Evolutionary conservation across 352 stramenopile species (phyloP), one percentile per base, ranked within the genome.

Genomic region (Pythium scleroteichum): DNA sequence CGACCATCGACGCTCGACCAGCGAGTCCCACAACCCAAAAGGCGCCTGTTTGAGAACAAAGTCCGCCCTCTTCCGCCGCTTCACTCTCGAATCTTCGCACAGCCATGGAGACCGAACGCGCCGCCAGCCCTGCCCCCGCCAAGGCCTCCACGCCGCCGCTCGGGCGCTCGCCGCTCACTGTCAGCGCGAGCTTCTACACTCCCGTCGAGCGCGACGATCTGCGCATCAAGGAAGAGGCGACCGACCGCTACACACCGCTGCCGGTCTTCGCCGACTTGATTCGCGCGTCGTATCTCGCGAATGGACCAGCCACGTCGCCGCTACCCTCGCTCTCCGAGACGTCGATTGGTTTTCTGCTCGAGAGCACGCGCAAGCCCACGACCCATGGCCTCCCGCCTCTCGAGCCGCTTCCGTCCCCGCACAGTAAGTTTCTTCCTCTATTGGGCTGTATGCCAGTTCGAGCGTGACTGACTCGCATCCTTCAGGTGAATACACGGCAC

Each of bases 311-410:
- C 40, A 23, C 39, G 19, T 54, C 57, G 41, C 58, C 50, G 2
- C 24, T 57, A 50, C 42, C 59, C 20, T 54, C 41, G 33, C 17
- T 61, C 17, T 19, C 59, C 44, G 86, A 87, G 64, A 83, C 73
- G 0, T 87, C 79, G 45, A 69, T 90, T 23, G 78, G 76, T 27
- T 90, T 90, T 54, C 85, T 90, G 53, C 72, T 90, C 16, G 79
- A 79, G 42, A 70, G 78, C 54, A n/a, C 29, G 22, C 46, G 66
- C 17, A 46, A 63, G 35, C 62, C 61, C 35, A 65, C 65, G 20
- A 2, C 16, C 4, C 10, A 23, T 0, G 52, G 29, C 1, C 16
- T 35, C 17, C 38, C 29, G 44, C 38, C 44, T 10, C 44, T 58
- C 52, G 22, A 71, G 44, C 56, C 62, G 51, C 8, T 62, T 1